A percentile compares a stretch with the other conserved stretches of the same genome.
Conservation (phyloP, 2,329 filamentous ascomycete species). For the Apiospora rasikravindrae region DNA sequence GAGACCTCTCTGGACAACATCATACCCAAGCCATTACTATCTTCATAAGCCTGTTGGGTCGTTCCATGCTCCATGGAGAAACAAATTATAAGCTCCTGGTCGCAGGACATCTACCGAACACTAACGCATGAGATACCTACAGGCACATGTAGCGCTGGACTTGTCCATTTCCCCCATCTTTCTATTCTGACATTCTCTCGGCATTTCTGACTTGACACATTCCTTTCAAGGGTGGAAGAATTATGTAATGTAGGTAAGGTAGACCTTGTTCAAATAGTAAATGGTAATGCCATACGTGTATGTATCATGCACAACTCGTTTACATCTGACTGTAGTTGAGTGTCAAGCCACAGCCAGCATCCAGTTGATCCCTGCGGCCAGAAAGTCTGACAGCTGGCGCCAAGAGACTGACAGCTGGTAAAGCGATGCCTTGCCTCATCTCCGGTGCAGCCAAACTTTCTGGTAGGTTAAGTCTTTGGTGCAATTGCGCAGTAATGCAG, state of each 20-base stretch:
- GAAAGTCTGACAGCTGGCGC: neutral
- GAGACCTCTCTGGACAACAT: neutral
- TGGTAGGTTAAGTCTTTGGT: neutral
- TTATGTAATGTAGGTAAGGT: neutral
- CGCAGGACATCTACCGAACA: neutral
- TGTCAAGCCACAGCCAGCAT: neutral
- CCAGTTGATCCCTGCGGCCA: neutral
- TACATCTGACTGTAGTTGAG: neutral
- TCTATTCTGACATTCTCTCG: neutral
- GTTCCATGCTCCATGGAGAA: neutral
- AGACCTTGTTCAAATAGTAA: neutral
- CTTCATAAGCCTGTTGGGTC: neutral
- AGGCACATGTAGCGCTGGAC: neutral
- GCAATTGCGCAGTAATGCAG: slow-evolving; percentile 1
- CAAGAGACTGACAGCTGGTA: neutral
- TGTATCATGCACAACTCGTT: neutral
- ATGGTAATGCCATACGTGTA: neutral
- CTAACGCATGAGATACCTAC: neutral
- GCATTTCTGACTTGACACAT: neutral
- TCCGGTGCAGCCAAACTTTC: neutral
- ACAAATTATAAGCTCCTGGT: neutral
- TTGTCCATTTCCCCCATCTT: neutral
- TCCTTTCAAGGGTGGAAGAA: neutral
- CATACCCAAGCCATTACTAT: neutral
- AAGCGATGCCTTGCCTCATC: neutral